Evolutionary conservation across 1,284 basidiomycete species (phyloP).

Genomic region (Dichomitus squalens): DNA sequence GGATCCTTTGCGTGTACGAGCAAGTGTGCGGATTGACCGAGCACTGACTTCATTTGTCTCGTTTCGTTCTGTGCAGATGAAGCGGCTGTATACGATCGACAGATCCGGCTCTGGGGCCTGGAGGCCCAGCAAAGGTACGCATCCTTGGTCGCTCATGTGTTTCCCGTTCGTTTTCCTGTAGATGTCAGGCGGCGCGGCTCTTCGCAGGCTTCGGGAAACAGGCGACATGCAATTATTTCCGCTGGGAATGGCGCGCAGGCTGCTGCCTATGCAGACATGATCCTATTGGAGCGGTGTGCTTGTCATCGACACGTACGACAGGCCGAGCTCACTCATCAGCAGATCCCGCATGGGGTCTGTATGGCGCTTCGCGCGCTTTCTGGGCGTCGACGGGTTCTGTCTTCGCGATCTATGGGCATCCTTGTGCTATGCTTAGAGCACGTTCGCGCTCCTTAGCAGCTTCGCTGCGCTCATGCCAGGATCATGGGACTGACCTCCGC

Average conservation of each 20-base stretch:
- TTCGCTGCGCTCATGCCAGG: not conserved
- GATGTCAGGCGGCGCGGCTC: constrained; percentile 4
- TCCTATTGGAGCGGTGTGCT: constrained; percentile 1
- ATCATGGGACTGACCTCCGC: constrained; percentile 8
- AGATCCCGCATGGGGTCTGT: constrained; percentile 4
- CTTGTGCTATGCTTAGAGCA: constrained; percentile 6
- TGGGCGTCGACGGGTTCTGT: not conserved
- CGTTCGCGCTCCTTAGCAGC: not conserved
- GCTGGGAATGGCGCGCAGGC: constrained; percentile 5
- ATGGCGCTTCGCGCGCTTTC: constrained; percentile 2
- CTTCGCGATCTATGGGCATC: not conserved
- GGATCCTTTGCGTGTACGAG: not conserved
- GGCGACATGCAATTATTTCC: not conserved
- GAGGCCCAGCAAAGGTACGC: constrained; percentile 93
- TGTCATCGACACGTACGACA: not conserved
- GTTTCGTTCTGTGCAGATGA: constrained; percentile 53
- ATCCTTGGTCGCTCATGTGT: not conserved
- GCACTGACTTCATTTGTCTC: not conserved
- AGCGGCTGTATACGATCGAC: constrained; percentile 91
- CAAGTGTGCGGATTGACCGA: not conserved
- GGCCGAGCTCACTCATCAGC: not conserved
- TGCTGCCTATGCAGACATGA: not conserved
- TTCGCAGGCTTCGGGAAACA: too few species aligned
- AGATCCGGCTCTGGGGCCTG: constrained; percentile 97
- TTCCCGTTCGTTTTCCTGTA: not conserved